Percentiles rank a stretch among this genome's conserved stretches.
Conservation (phyloP, 306 rosid genomes). For the Arachis hypogaea region DNA sequence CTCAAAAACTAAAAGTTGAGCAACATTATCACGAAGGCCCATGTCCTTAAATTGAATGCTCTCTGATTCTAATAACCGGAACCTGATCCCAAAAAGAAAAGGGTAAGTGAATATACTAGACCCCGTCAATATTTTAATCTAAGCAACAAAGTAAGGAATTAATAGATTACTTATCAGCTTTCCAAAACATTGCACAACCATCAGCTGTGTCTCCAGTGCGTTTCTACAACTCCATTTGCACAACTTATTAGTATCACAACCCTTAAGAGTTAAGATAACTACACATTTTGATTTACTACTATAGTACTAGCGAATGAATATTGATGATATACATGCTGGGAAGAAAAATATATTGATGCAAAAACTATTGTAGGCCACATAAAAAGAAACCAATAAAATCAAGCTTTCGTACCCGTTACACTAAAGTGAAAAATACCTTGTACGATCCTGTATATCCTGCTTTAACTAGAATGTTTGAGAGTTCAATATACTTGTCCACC, state of each 20-base stretch:
- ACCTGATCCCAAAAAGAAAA: constrained; percentile 49
- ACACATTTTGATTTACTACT: constrained; percentile 10
- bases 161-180: constrained; percentile 65
- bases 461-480: constrained; percentile 59
- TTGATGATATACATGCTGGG: background rate
- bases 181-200: constrained; percentile 92
- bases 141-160: constrained; percentile 26
- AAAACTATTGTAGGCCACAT: background rate
- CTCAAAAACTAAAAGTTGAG: constrained; percentile 84
- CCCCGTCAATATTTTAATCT: constrained; percentile 22
- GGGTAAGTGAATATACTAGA: constrained; percentile 9
- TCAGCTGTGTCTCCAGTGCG: constrained; percentile 81
- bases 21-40: constrained; percentile 91
- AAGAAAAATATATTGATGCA: constrained; percentile 2
- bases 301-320: constrained; percentile 6
- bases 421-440: constrained; percentile 54
- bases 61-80: constrained; percentile 64
- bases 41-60: constrained; percentile 71
- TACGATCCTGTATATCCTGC: constrained; percentile 76
- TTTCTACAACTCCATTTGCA: constrained; percentile 59
- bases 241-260: constrained; percentile 39
- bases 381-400: background rate
- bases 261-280: background rate
- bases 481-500: constrained; percentile 80
- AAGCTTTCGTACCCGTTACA: background rate